Evolutionary conservation across 2,329 filamentous ascomycete species (phyloP).

Genomic region (Rutstroemia sydowiana): DNA sequence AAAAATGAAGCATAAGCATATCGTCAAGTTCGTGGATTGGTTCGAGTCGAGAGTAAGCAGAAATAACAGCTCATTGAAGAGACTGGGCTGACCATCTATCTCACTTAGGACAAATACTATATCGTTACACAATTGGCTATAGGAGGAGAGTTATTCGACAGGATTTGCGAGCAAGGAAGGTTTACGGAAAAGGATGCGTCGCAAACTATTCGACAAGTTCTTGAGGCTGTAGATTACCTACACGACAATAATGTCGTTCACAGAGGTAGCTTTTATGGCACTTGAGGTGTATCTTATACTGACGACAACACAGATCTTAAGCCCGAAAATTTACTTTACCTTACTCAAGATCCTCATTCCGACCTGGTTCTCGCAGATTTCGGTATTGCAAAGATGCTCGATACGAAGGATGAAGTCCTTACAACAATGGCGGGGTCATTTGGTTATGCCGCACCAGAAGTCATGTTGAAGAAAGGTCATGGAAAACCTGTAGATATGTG

Average conservation of each 20-base stretch:
- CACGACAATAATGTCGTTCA: slow-evolving; percentile 95
- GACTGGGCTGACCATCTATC: slow-evolving; percentile 5
- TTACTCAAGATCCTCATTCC: slow-evolving; percentile 69
- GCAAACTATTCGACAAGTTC: slow-evolving; percentile 88
- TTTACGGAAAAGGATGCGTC: slow-evolving; percentile 95
- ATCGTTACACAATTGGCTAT: slow-evolving; percentile 96
- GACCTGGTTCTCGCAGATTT: slow-evolving; percentile 93
- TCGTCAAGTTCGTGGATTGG: slow-evolving; percentile 97
- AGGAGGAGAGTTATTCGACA: slow-evolving; percentile 93
- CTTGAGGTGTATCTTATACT: slow-evolving; percentile 5
- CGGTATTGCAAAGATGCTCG: slow-evolving; percentile 96
- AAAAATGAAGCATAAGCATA: slow-evolving; percentile 84
- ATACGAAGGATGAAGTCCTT: slow-evolving; percentile 81
- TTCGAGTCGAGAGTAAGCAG: slow-evolving; percentile 84
- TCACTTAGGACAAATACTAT: slow-evolving; percentile 94
- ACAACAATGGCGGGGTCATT: slow-evolving; percentile 99
- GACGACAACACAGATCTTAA: slow-evolving; percentile 66
- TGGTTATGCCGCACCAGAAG: slow-evolving; percentile 93
- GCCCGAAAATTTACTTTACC: slow-evolving; percentile 93
- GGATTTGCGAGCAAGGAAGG: slow-evolving; percentile 95
- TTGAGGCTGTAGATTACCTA: slow-evolving; percentile 88
- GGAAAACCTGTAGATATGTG: slow-evolving; percentile 99
- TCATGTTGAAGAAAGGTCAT: slow-evolving; percentile 96
- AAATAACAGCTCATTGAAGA: background rate
- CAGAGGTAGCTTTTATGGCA: slow-evolving; percentile 53